Percentiles rank a stretch among this genome's conserved stretches.
phyloP scores from a whole-genome alignment of 1,284 basidiomycete species.

The Puccinia brachypodii region DNA sequence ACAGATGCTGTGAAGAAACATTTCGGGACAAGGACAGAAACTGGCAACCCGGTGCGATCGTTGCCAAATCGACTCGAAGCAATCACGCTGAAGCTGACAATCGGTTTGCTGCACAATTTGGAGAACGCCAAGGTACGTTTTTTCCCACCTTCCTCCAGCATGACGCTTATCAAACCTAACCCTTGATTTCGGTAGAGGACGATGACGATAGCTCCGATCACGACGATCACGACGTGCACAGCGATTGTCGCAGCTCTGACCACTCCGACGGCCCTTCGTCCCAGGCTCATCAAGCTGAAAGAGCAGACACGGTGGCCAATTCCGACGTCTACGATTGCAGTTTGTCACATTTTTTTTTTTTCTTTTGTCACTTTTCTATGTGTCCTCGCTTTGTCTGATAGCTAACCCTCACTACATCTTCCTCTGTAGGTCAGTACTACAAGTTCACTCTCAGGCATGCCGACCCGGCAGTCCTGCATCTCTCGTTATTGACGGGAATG shows the following conservation, averaged over 20 bases:
- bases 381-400: no score
- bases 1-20: not conserved
- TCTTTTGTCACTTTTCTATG: not conserved
- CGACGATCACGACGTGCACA: not conserved
- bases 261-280: not conserved
- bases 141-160: not conserved
- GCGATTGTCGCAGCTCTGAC: not conserved
- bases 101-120: not conserved
- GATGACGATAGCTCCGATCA: not conserved
- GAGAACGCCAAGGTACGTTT: not conserved
- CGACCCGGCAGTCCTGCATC: slow-evolving; percentile 17
- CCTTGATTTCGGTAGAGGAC: not conserved
- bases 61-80: not conserved
- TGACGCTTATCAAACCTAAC: not conserved
- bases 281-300: not conserved
- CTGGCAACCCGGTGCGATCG: not conserved
- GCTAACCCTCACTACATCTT: not conserved
- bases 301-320: not conserved
- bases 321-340: slow-evolving; percentile 1
- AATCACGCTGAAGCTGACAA: not conserved
- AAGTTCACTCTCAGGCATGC: slow-evolving; percentile 5
- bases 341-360: not conserved
- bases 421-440: slow-evolving; percentile 17
- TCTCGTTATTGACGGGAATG: not conserved
- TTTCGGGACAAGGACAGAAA: slow-evolving; percentile 12